Conservation (phyloP, 2,329 filamentous ascomycete genomes). For the Aspergillus clavatus region DNA sequence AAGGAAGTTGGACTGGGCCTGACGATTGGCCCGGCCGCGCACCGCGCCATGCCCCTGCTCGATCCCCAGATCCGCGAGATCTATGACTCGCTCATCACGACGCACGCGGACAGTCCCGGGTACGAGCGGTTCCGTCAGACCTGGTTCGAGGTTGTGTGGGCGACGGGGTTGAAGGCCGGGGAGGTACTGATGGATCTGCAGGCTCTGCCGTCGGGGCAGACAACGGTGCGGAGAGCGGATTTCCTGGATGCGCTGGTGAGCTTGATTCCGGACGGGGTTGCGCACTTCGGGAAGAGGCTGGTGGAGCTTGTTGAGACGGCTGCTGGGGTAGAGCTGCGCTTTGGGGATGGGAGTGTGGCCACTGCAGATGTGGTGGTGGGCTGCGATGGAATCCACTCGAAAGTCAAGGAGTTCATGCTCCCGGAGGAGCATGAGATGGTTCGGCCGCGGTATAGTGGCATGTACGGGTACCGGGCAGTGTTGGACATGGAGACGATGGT, state of each 20-base stretch:
- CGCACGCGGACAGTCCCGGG: slow-evolving; percentile 30
- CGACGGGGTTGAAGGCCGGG: slow-evolving; percentile 17
- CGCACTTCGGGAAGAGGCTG: slow-evolving; percentile 34
- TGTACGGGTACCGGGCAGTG: slow-evolving; percentile 33
- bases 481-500: slow-evolving; percentile 33
- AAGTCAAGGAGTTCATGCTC: slow-evolving; percentile 26
- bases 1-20: slow-evolving; percentile 57
- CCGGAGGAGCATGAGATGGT: slow-evolving; percentile 14
- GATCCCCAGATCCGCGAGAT: slow-evolving; percentile 37
- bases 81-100: slow-evolving; percentile 30
- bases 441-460: slow-evolving; percentile 28
- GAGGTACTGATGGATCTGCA: slow-evolving; percentile 28
- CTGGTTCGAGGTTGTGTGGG: slow-evolving; percentile 33
- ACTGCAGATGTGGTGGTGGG: slow-evolving; percentile 32
- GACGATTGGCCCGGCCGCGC: slow-evolving; percentile 53
- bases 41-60: slow-evolving; percentile 51
- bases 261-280: slow-evolving; percentile 24
- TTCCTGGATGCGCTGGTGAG: slow-evolving; percentile 32
- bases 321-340: slow-evolving; percentile 18
- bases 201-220: slow-evolving; percentile 28
- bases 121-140: slow-evolving; percentile 26
- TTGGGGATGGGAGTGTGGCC: slow-evolving; percentile 29
- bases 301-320: slow-evolving; percentile 12
- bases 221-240: slow-evolving; percentile 29
- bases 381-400: slow-evolving; percentile 34